Conservation (phyloP, 1,284 basidiomycete species). For the Apiotrichum domesticum region DNA sequence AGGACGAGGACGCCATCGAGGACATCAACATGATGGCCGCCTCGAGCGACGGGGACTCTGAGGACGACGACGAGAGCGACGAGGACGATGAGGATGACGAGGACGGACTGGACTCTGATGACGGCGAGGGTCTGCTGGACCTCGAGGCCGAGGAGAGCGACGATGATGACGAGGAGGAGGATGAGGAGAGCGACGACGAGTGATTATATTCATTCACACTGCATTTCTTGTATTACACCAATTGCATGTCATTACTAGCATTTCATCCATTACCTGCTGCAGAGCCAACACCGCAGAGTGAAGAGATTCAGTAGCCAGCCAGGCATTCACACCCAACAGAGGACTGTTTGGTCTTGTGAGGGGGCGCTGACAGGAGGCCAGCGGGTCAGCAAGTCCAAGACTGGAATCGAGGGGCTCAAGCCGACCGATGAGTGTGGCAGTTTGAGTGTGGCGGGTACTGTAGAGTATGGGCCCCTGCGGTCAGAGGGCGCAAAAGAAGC, state of each 20-base stretch:
- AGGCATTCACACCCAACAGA: too few relatives aligned
- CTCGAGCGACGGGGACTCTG: slow-evolving; percentile 49
- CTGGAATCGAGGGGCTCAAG: too few relatives aligned
- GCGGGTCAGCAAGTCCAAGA: too few relatives aligned
- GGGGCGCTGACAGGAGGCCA: too few relatives aligned
- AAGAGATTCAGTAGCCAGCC: too few relatives aligned
- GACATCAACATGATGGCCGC: slow-evolving; percentile 54
- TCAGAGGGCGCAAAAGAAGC: too few relatives aligned
- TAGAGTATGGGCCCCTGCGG: too few relatives aligned
- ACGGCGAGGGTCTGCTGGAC: slow-evolving; percentile 60
- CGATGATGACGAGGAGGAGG: slow-evolving; percentile 56
- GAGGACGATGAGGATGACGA: slow-evolving; percentile 49
- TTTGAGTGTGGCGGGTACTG: too few relatives aligned
- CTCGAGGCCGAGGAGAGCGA: slow-evolving; percentile 53
- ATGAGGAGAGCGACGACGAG: slow-evolving; percentile 53
- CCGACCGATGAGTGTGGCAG: too few relatives aligned
- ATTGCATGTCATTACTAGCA: slow-evolving; percentile 4
- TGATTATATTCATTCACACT: not conserved
- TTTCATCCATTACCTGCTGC: too few relatives aligned
- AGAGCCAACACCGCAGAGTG: too few relatives aligned
- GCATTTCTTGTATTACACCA: not conserved
- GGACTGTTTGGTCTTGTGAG: too few relatives aligned
- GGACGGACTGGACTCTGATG: slow-evolving; percentile 49
- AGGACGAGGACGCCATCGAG: slow-evolving; percentile 58
- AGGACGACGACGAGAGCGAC: slow-evolving; percentile 21